Evolutionary conservation across 257 asterid genomes (phyloP), one percentile per base, ranked within the genome.

Genomic region (Nemophila menziesii): DNA sequence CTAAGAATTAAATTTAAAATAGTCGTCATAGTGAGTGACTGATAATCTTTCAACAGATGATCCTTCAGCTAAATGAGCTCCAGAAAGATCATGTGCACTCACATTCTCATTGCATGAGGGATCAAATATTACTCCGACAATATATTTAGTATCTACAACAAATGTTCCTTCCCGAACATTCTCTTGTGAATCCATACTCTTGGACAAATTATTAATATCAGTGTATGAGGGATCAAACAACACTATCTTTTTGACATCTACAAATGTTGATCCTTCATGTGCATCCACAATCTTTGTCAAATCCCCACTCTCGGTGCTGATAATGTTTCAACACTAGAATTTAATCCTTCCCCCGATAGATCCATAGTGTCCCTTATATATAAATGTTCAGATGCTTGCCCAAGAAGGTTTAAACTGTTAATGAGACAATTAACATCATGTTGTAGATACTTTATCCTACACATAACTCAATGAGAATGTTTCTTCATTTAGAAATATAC

Each of bases 401-500:
- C 38, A 22, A 45, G 34, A 15, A 8, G 12, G 12, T 10, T 10
- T 29, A 29, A 29, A 29, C 36, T 29, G 46, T 60, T 79, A 41
- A 49, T 37, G 22, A 48, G 60, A 43, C 54, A 51, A 66, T 52
- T 70, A 47, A 63, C 56, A 48, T 68, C 52, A 43, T 52, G 46
- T 54, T 68, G 40, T 49, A 70, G 8, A 52, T 68, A 64, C 59
- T 49, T 41, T 64, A 77, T 52, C 46, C 71, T 15, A 57, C 22
- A 49, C 65, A 22, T 33, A 55, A 51, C 55, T 73, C 75, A n/a
- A 72, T 22, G 48, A 68, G 59, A 80, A 74, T 74, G 40, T 41
- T 51, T 60, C 48, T 47, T 49, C 43, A 57, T 49, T 52, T 16
- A 55, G 45, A 43, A 16, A 34, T 46, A 27, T 37, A 55, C 49